Evolutionary conservation across 371 early-diverging fungal species (phyloP).

Genomic region (Apophysomyces ossiformis): DNA sequence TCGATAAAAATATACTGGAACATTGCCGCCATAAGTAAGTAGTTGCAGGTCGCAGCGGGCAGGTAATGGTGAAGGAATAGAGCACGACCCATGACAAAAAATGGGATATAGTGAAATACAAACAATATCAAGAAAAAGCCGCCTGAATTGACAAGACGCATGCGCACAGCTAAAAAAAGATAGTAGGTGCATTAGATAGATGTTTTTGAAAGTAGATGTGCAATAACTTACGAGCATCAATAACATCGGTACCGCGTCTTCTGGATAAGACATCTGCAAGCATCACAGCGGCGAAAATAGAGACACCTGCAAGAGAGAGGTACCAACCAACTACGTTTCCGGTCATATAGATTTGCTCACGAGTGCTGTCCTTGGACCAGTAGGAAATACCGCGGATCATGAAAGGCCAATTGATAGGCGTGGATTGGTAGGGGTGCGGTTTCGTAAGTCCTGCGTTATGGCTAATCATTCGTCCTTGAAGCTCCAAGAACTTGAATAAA

Average conservation of each 20-base stretch:
- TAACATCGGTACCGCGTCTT: conserved; percentile 73
- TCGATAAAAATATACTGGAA: conserved; percentile 71
- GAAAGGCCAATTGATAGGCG: conserved; percentile 89
- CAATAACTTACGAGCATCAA: conserved; percentile 46
- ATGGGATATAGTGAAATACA: conserved; percentile 93
- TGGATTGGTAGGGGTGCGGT: conserved; percentile 92
- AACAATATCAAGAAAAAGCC: conserved; percentile 90
- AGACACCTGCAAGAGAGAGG: conserved; percentile 58
- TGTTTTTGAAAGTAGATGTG: not conserved
- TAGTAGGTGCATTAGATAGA: not conserved
- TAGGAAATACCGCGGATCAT: conserved; percentile 91
- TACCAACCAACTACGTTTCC: conserved; percentile 98
- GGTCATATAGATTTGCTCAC: conserved; percentile 93
- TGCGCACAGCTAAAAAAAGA: conserved; percentile 52
- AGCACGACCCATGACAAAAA: conserved; percentile 95
- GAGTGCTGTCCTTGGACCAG: conserved; percentile 78
- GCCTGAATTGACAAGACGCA: conserved; percentile 64
- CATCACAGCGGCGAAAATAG: conserved; percentile 61
- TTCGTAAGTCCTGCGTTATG: conserved; percentile 91
- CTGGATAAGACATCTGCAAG: conserved; percentile 70
- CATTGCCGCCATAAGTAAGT: conserved; percentile 72
- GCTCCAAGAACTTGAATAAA: conserved; percentile 84
- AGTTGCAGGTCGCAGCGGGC: conserved; percentile 84
- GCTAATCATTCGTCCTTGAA: conserved; percentile 88
- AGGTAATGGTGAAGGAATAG: conserved; percentile 98